These are phyloP conservation scores for Casaregolazyma suthepensis DNA, from an alignment of 1,139 yeast species.

Conservation along the genomic window DNA sequence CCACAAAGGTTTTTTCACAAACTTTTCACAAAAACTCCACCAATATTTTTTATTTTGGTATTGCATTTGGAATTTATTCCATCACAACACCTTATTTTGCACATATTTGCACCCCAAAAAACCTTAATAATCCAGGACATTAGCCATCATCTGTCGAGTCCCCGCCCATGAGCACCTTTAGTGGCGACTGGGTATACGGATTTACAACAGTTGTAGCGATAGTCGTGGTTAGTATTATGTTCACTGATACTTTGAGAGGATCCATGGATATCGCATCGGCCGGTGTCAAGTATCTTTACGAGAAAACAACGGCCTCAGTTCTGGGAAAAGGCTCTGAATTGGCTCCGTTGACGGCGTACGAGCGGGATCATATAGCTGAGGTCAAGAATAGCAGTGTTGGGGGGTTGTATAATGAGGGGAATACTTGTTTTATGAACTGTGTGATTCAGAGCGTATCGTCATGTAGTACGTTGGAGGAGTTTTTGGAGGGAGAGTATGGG, in stretches of 20 bases:
- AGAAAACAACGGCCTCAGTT: slow-evolving; percentile 22
- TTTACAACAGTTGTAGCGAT: slow-evolving; percentile 10
- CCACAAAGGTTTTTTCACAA: no score
- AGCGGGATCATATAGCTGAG: slow-evolving; percentile 23
- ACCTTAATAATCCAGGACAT: not conserved
- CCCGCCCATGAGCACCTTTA: not conserved
- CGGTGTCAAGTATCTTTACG: slow-evolving; percentile 28
- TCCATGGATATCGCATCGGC: slow-evolving; percentile 34
- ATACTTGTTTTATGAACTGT: slow-evolving; percentile 89
- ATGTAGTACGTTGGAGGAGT: slow-evolving; percentile 53
- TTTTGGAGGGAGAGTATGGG: slow-evolving; percentile 38
- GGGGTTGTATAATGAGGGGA: slow-evolving; percentile 83
- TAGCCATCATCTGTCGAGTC: not conserved
- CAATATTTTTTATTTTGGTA: not conserved
- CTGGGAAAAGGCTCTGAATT: slow-evolving; percentile 18
- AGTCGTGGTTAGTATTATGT: slow-evolving; percentile 21
- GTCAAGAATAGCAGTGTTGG: slow-evolving; percentile 44
- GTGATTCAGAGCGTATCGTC: slow-evolving; percentile 82
- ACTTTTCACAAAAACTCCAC: not conserved
- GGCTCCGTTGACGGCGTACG: slow-evolving; percentile 23
- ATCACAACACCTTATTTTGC: not conserved
- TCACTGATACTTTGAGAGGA: slow-evolving; percentile 32
- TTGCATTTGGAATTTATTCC: not conserved
- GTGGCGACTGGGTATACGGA: slow-evolving; percentile 9
- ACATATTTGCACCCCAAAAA: not conserved